These are phyloP conservation scores for Litsea cubeba DNA, from an alignment of 164 flowering plant genomes.

Conservation along the genomic window DNA sequence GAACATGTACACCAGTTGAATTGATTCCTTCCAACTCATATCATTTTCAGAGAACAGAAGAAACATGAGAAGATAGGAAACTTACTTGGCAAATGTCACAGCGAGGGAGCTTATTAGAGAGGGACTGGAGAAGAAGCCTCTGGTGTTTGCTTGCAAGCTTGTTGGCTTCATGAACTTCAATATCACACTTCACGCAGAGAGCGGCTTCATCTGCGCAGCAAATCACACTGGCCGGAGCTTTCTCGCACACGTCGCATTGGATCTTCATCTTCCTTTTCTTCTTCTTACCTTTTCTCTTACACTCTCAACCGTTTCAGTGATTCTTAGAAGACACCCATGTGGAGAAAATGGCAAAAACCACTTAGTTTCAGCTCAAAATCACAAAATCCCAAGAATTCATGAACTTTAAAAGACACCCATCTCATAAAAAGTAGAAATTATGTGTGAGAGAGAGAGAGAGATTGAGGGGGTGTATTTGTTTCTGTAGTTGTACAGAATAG, in stretches of 20 bases:
- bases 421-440: not conserved
- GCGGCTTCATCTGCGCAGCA: constrained; percentile 99
- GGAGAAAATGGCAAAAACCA: not conserved
- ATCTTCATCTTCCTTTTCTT: constrained; percentile 60
- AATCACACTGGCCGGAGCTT: constrained; percentile 80
- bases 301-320: not conserved
- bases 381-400: not conserved
- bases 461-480: not conserved
- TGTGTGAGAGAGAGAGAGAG: not conserved
- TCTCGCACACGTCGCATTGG: constrained; percentile 98
- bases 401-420: constrained; percentile 7
- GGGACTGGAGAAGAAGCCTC: constrained; percentile 73
- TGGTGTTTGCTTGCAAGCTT: constrained; percentile 99
- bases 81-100: constrained; percentile 92
- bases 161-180: constrained; percentile 90
- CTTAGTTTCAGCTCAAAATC: not conserved
- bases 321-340: constrained; percentile 2
- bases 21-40: too few species aligned
- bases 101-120: constrained; percentile 74
- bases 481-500: too few species aligned
- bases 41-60: not conserved
- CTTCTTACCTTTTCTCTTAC: not conserved
- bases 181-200: constrained; percentile 75
- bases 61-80: not conserved
- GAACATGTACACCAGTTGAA: too few species aligned